A percentile compares a stretch with the other conserved stretches of the same genome.
Conservation (phyloP, 805 yeast genomes). For the Pichia paraexigua region DNA sequence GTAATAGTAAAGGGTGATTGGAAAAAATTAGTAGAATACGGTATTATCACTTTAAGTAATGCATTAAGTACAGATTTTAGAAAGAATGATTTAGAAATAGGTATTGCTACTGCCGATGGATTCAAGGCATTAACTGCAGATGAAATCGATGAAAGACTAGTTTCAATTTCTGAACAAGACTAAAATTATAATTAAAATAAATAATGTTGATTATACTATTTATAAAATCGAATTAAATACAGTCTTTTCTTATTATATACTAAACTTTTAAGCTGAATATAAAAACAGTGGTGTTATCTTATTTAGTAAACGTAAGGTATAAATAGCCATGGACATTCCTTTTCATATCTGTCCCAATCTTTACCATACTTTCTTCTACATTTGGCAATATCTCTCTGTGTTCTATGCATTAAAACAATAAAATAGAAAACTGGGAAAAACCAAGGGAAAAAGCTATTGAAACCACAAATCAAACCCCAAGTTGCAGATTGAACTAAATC, state of each 20-base stretch:
- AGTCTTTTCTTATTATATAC: not conserved
- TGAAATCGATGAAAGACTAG: slow-evolving; percentile 89
- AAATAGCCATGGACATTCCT: slow-evolving; percentile 85
- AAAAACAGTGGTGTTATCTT: not conserved
- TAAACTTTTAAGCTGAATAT: not conserved
- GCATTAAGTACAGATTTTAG: slow-evolving; percentile 89
- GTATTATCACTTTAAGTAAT: slow-evolving; percentile 76
- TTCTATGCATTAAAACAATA: slow-evolving; percentile 80
- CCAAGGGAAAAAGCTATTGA: slow-evolving; percentile 86
- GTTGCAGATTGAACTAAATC: slow-evolving; percentile 81
- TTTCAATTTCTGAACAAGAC: slow-evolving; percentile 95
- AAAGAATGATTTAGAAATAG: slow-evolving; percentile 88
- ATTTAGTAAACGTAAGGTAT: slow-evolving; percentile 73
- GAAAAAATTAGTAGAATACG: slow-evolving; percentile 84
- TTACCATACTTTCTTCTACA: slow-evolving; percentile 84
- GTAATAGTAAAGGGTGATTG: slow-evolving; percentile 65
- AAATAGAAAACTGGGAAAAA: slow-evolving; percentile 91
- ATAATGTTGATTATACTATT: not conserved
- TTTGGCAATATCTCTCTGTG: slow-evolving; percentile 77
- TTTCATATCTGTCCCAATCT: slow-evolving; percentile 83
- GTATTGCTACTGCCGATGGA: slow-evolving; percentile 66
- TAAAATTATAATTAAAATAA: slow-evolving; percentile 26
- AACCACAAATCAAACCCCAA: slow-evolving; percentile 92
- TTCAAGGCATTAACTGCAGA: slow-evolving; percentile 72
- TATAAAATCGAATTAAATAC: not conserved